These are phyloP conservation scores for Penicillium sp. DNA, from an alignment of 2,329 filamentous ascomycete species.

Conservation along the genomic window DNA sequence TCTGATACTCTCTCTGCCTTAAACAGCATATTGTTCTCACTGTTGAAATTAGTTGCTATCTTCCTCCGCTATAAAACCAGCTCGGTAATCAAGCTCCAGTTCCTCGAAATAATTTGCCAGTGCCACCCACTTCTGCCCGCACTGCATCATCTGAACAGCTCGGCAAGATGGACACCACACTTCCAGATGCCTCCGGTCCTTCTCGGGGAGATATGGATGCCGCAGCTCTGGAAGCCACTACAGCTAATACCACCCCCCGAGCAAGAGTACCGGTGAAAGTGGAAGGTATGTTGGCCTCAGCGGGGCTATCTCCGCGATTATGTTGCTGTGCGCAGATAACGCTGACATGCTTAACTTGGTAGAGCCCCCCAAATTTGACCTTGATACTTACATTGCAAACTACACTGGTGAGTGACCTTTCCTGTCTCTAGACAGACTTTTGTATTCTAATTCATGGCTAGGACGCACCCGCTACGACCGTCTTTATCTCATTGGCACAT, in stretches of 20 bases:
- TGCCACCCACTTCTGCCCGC: background rate
- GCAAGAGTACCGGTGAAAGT: slow-evolving; percentile 24
- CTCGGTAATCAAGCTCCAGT: background rate
- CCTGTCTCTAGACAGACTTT: background rate
- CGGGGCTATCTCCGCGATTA: slow-evolving; percentile 7
- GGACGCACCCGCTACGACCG: slow-evolving; percentile 79
- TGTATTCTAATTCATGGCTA: slow-evolving; percentile 36
- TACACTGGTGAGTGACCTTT: slow-evolving; percentile 63
- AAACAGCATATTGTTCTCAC: background rate
- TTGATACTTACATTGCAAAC: slow-evolving; percentile 86
- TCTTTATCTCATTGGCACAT: slow-evolving; percentile 75
- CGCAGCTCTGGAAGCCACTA: background rate
- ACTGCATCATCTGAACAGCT: background rate
- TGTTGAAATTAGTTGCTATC: background rate
- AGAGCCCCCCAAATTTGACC: slow-evolving; percentile 84
- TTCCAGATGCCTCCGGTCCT: slow-evolving; percentile 27
- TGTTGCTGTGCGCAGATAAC: background rate
- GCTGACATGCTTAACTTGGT: background rate
- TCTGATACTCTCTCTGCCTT: background rate
- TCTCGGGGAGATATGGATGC: slow-evolving; percentile 12
- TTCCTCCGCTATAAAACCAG: background rate
- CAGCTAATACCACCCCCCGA: background rate
- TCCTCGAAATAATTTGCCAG: background rate
- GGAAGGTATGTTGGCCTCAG: slow-evolving; percentile 27
- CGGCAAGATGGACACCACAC: slow-evolving; percentile 27